These are phyloP conservation scores for Paramyrothecium sp. DNA, from an alignment of 2,329 filamentous ascomycete genomes.

Conservation along the genomic window DNA sequence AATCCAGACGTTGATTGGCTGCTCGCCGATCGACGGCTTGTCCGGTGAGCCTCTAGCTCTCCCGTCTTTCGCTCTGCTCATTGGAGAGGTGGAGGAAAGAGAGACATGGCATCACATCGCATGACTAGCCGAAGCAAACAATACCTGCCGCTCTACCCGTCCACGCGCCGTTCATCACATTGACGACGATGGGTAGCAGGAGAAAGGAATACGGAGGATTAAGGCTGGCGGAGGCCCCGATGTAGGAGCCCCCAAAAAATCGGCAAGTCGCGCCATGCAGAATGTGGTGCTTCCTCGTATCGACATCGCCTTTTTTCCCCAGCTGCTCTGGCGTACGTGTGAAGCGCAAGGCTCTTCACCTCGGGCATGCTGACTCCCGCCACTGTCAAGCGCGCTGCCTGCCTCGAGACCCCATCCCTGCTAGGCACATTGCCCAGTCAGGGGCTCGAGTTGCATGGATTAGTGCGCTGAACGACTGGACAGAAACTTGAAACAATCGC, in stretches of 20 bases:
- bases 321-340: no score
- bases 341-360: no score
- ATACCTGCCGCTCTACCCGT: background rate
- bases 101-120: background rate
- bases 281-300: no score
- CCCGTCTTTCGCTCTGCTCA: background rate
- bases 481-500: constrained; percentile 22
- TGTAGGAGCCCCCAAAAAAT: no score
- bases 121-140: background rate
- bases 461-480: background rate
- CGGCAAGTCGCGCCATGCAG: no score
- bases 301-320: no score
- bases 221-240: no score
- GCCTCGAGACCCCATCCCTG: background rate
- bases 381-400: no score
- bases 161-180: no score
- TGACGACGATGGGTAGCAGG: background rate
- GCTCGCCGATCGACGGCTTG: background rate
- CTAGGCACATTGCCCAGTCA: background rate
- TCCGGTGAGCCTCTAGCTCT: background rate
- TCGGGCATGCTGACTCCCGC: background rate
- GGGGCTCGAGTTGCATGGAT: background rate
- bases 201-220: no score
- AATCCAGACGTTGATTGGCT: background rate
- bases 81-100: background rate